Base-by-base conservation (phyloP, 352 stramenopile species). In the Phytophthora lateralis region DNA sequence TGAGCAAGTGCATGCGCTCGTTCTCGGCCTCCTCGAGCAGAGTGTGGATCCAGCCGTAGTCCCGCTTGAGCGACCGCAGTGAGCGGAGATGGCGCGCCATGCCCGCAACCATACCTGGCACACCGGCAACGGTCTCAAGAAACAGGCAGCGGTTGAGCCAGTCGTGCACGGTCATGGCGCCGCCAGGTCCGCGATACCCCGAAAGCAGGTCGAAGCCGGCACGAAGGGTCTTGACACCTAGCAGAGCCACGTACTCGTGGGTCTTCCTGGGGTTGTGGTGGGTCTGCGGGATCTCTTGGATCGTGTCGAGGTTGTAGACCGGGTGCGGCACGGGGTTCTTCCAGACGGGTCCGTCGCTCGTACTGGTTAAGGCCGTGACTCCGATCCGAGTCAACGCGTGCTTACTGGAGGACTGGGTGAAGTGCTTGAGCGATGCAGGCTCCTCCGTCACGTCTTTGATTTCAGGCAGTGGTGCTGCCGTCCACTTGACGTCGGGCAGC, bases 11-110 rank as follows among this genome's bases (percentile, higher is more conserved):
- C 88, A 98, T 97, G 46, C 91, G 78, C 75, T 98, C 91, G 69
- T 98, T 97, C 69, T 98, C 92, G 14, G 89, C 87, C 50, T 98
- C 91, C 44, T 97, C 91, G 4, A 97, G 70, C 9, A 98, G 59
- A 10, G 89, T 91, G 70, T 92, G 75, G 67, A 97, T 96, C 86
- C 85, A 96, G 12, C 89, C 85, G 34, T 95, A 87, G 72, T 97
- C 91, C 10, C 83, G 73, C 21, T 76, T 62, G 73, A 98, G 90
- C 11, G 69, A 78, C 1, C 88, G 82, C 0, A 97, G 60, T 24
- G 85, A 95, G 1, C 71, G 76, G 50, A 98, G 82, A 58, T 97
- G 89, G 15, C 78, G 75, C 6, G 73, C 49, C 67, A 87, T 87
- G n/a, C 73, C 79, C 3, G 63, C 84, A 15, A 93, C 84, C 71